Percentiles rank a stretch among this genome's conserved stretches.
Evolutionary conservation across 768 basidiomycete genomes (phyloP).

Genomic region (Mycena polygramma): DNA sequence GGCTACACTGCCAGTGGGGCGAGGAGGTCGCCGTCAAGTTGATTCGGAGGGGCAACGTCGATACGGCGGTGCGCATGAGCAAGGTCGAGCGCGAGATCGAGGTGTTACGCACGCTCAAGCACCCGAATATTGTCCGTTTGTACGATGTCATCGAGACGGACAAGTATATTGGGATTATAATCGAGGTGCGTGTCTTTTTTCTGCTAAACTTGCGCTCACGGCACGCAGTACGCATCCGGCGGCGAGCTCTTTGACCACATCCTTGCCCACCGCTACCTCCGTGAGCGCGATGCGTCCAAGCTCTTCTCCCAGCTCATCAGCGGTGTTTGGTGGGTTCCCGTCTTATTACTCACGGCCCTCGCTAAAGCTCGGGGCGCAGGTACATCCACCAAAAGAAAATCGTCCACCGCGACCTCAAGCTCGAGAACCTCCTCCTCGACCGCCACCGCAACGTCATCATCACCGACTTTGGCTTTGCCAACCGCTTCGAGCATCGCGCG

Average conservation of each 20-base stretch:
- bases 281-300: slow-evolving; percentile 93
- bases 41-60: slow-evolving; percentile 93
- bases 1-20: slow-evolving; percentile 91
- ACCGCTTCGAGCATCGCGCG: slow-evolving; percentile 91
- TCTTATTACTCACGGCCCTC: neutral
- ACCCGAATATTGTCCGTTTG: slow-evolving; percentile 97
- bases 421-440: slow-evolving; percentile 97
- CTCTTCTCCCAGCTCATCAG: slow-evolving; percentile 98
- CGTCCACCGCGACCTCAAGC: slow-evolving; percentile 98
- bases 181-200: slow-evolving; percentile 60
- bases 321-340: slow-evolving; percentile 77
- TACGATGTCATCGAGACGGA: slow-evolving; percentile 99
- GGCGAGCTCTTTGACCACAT: slow-evolving; percentile 99
- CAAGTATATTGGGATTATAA: slow-evolving; percentile 99
- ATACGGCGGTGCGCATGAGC: slow-evolving; percentile 86
- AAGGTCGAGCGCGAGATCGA: slow-evolving; percentile 99
- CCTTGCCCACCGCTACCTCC: slow-evolving; percentile 95
- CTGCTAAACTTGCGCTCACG: too few species aligned
- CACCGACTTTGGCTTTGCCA: slow-evolving; percentile 99
- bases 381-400: slow-evolving; percentile 93
- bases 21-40: slow-evolving; percentile 99
- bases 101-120: slow-evolving; percentile 93
- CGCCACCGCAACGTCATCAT: slow-evolving; percentile 98
- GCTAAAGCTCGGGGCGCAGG: neutral
- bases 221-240: slow-evolving; percentile 83